Conservation (phyloP, 495 filamentous ascomycete genomes). For the Penicillium steckii region DNA sequence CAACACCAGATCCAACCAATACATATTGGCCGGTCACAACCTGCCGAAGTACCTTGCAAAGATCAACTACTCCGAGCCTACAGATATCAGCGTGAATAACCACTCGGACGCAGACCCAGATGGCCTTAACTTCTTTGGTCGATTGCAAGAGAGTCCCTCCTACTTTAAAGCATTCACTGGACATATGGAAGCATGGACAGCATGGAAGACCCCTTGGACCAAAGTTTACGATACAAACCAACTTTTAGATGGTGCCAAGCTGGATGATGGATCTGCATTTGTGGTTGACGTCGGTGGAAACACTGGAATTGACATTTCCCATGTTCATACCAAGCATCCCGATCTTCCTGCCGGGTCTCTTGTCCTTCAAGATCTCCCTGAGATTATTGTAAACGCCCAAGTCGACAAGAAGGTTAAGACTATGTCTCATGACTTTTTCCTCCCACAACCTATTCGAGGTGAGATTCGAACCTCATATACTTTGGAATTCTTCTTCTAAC, state of each 20-base stretch:
- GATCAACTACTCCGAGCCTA: conserved; percentile 36
- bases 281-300: conserved; percentile 53
- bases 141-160: conserved; percentile 29
- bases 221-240: conserved; percentile 29
- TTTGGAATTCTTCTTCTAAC: neutral
- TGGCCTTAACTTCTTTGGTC: conserved; percentile 33
- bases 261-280: conserved; percentile 22
- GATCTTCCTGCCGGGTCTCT: conserved; percentile 34
- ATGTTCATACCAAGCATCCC: conserved; percentile 39
- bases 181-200: conserved; percentile 39
- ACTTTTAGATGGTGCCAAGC: conserved; percentile 17
- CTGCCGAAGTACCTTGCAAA: conserved; percentile 37
- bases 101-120: conserved; percentile 32
- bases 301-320: conserved; percentile 45
- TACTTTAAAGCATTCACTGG: conserved; percentile 35
- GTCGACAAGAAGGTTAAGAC: conserved; percentile 40
- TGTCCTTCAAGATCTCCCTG: conserved; percentile 51
- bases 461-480: neutral
- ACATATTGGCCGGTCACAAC: conserved; percentile 21
- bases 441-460: conserved; percentile 49
- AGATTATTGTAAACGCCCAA: conserved; percentile 36
- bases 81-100: conserved; percentile 28
- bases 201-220: conserved; percentile 34
- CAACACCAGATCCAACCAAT: conserved; percentile 24
- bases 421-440: conserved; percentile 50